Base-by-base conservation (phyloP, 2,329 filamentous ascomycete species). In the Beauveria varroae region DNA sequence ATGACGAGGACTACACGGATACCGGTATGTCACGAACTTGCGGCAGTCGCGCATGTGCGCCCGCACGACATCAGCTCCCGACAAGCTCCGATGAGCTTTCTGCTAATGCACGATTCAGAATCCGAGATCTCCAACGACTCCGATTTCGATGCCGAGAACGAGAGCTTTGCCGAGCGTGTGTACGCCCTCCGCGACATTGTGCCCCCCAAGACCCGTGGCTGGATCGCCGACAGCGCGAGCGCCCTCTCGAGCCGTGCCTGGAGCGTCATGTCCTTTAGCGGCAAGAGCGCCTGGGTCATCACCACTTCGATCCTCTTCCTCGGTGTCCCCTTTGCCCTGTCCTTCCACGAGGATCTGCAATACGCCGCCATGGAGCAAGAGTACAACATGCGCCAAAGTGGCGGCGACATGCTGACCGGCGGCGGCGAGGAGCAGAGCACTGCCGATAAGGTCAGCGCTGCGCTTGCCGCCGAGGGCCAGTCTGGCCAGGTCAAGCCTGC, bases 361-460 rank as follows among this genome's bases (percentile, higher is more conserved):
- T 86, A 96, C 74, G 82, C 93, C 66, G 93, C 96, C 81, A 96
- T 97, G 91, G 95, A 99, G 86, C 87, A 92, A 76, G 93, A 97
- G 80, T 92, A 93, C 85, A 87, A 89, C 76, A 95, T 96, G 91
- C 89, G 95, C 75, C 91, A 96, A 84, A 86, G 89, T 71, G 91
- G 91, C 65, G 88, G 89, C 72, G 91, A 96, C 73, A 73, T 86
- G 43, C 70, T 86, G 63, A 84, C 81, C 14, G 79, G 78, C 14
- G 80, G 78, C 41, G 68, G 71, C 5, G 75, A 73, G 56, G 75
- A 73, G 53, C 70, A 70, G 58, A 75, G 70, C 63, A 83, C 81
- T 5, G 80, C 79, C 1, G 77, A 81, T 50, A 76, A 78, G 68
- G 72, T 84, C 46, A 76, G 77, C 50, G 78, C 78, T 5, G 80